Conservation (phyloP, 305 asterid genomes). For the Nicotiana rustica region DNA sequence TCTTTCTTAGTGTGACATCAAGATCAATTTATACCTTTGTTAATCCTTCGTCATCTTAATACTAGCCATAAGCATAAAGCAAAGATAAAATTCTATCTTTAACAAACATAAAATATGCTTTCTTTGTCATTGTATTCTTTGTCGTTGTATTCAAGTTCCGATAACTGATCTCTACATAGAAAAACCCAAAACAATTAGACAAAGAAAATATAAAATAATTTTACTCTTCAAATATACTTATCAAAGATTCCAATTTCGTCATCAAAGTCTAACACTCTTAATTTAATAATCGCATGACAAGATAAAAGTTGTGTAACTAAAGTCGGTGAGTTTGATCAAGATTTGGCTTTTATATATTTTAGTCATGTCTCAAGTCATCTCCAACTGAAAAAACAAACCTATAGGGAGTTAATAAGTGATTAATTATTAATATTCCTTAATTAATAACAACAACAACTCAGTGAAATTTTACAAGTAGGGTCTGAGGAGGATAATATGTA, state of each 20-base stretch:
- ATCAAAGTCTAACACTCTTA: conserved; percentile 39
- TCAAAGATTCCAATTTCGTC: conserved; percentile 50
- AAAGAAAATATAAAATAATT: neutral
- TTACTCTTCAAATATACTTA: conserved; percentile 27
- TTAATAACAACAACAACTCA: neutral
- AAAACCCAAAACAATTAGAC: neutral
- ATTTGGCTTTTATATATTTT: conserved; percentile 42
- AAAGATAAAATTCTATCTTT: neutral
- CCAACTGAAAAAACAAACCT: conserved; percentile 38
- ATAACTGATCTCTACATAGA: neutral
- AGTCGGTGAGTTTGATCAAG: conserved; percentile 51
- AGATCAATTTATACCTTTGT: conserved; percentile 30
- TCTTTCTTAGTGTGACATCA: neutral
- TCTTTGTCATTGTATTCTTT: conserved; percentile 45
- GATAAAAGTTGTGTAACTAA: conserved; percentile 34
- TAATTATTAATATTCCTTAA: conserved; percentile 36
- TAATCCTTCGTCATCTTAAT: conserved; percentile 36
- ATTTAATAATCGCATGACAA: conserved; percentile 34
- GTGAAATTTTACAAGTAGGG: no score
- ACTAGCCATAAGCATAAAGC: conserved; percentile 37
- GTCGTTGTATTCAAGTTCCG: conserved; percentile 43
- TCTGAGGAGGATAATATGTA: no score
- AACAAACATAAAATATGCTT: conserved; percentile 26
- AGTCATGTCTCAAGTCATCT: conserved; percentile 48
- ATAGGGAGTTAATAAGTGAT: conserved; percentile 42